phyloP scores from a whole-genome alignment of 2,329 filamentous ascomycete species.

The Neonectria neomacrospora region DNA sequence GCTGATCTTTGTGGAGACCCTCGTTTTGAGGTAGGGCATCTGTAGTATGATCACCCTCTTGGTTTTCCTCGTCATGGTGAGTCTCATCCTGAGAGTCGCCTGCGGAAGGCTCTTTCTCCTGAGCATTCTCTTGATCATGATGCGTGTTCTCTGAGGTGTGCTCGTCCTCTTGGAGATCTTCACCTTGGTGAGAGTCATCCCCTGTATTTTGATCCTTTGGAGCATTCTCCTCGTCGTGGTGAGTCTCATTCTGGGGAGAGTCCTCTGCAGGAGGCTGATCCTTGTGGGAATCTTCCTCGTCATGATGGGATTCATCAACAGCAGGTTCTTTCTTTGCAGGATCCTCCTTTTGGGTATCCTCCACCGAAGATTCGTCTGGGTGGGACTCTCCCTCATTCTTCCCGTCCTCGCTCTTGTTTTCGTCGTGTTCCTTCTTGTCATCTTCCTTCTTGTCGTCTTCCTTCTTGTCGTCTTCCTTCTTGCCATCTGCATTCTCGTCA shows the following conservation, averaged over 20 bases:
- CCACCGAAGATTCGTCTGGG: neutral
- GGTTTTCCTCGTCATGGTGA: no score
- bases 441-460: neutral
- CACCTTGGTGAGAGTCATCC: neutral
- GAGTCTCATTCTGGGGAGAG: neutral
- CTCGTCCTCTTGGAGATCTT: neutral
- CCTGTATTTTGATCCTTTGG: neutral
- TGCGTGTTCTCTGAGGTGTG: neutral
- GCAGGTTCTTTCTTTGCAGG: neutral
- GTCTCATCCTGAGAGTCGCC: neutral
- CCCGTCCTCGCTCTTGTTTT: neutral
- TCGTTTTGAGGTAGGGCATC: neutral
- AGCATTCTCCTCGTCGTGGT: neutral
- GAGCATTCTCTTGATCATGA: neutral
- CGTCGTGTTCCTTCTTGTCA: neutral
- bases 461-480: neutral
- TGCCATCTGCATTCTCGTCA: neutral
- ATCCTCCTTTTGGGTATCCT: neutral
- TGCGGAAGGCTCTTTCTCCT: neutral
- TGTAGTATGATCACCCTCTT: no score
- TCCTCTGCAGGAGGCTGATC: neutral
- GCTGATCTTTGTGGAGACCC: neutral
- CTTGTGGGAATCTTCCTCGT: neutral
- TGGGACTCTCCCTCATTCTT: slow-evolving; percentile 23
- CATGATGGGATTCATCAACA: neutral